Conservation (phyloP, 2,329 filamentous ascomycete genomes). For the Aschersonia sp. region DNA sequence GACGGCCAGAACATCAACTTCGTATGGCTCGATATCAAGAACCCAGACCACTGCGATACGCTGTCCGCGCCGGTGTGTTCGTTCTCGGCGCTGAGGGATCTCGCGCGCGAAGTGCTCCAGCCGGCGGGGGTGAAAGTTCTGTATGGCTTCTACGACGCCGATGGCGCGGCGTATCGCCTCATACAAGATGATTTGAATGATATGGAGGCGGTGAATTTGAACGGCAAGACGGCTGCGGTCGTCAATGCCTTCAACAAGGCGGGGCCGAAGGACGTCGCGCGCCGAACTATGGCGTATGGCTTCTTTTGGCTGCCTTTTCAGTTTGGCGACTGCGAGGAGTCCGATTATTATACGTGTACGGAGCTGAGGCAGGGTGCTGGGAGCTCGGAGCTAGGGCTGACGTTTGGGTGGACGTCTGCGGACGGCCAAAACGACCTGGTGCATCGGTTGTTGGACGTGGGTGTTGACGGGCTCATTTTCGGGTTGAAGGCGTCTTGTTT, state of each 20-base stretch:
- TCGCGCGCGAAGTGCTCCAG: constrained; percentile 2
- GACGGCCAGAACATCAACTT: constrained; percentile 3
- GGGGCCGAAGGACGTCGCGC: not conserved
- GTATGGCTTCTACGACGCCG: constrained; percentile 3
- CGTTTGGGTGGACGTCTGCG: not conserved
- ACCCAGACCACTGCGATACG: constrained; percentile 1
- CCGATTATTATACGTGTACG: not conserved
- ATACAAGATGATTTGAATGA: constrained; percentile 1
- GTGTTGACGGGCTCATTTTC: constrained; percentile 1
- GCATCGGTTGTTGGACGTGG: not conserved
- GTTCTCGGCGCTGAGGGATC: constrained; percentile 1
- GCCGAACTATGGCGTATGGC: constrained; percentile 4
- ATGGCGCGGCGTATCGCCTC: not conserved
- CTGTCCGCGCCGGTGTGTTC: not conserved
- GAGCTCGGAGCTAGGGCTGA: not conserved
- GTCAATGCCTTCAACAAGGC: not conserved
- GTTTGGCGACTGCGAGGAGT: constrained; percentile 3
- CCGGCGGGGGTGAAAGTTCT: constrained; percentile 1
- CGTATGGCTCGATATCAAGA: constrained; percentile 6
- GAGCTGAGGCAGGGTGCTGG: not conserved
- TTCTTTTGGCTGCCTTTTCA: not conserved
- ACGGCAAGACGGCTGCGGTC: not conserved
- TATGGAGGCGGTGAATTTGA: constrained; percentile 3
- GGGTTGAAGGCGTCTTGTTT: not conserved
- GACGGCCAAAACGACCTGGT: not conserved